Evolutionary conservation across 352 stramenopile species (phyloP), one percentile per base, ranked within the genome.

Genomic region (Pythium phragmiticola): DNA sequence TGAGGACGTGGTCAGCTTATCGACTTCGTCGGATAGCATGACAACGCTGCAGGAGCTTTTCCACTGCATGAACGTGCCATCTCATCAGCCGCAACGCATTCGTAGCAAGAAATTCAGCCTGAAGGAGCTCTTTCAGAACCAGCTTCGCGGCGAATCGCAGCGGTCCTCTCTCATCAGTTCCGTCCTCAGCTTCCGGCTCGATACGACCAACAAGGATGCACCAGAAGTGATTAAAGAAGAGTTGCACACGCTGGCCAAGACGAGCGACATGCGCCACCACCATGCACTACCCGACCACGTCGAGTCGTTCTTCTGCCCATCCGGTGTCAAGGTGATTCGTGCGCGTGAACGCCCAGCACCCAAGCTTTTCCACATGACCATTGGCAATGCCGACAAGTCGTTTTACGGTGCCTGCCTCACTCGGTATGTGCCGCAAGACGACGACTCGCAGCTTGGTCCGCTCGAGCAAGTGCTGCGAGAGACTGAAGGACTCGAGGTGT

Each of bases 31-130:
- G 0, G 79, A 91, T 55, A 93, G 82, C 54, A 88, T 91, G 77
- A 95, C 86, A 14, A 92, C 82, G 16, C 63, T 95, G 26, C 82
- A 92, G 66, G 86, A 95, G 56, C 64, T 95, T n/a, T 90, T 92
- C 46, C 86, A 95, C 58, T 92, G 83, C 47, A 95, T 95, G 86
- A 95, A 88, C 69, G 84, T 95, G 16, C 68, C 82, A 4, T 95
- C 86, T 0, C 85, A 94, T 60, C 82, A 92, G 57, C 84, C 84
- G 0, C 83, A 91, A 58, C 80, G 83, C 7, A 75, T 88, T 56
- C 82, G 84, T 8, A 84, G 75, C 60, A 90, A 87, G 73, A 78
- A 80, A 9, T 92, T 90, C 30, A 80, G 75, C 8, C 60, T 92
- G 11, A 70, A 77, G 37, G 80, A 88, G 33, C 65, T 92, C 2